These are phyloP conservation scores for Podila epicladia DNA, from an alignment of 192 early-diverging fungal species.

Conservation along the genomic window DNA sequence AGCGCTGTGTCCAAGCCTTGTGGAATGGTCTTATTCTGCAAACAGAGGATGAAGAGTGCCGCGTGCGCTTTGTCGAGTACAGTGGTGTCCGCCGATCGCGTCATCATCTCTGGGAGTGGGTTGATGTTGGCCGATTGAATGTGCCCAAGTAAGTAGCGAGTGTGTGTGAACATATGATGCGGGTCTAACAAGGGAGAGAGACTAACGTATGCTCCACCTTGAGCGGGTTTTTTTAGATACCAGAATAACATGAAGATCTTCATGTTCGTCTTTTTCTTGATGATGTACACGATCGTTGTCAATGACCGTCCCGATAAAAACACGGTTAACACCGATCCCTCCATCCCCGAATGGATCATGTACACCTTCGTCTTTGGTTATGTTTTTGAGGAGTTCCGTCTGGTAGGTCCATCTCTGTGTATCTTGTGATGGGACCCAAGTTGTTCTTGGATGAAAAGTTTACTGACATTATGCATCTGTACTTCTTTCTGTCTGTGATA, in stretches of 20 bases:
- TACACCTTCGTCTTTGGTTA: constrained; percentile 50
- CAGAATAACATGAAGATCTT: constrained; percentile 48
- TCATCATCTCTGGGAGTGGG: constrained; percentile 32
- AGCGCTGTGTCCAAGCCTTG: constrained; percentile 50
- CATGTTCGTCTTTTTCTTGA: constrained; percentile 39
- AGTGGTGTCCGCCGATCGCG: constrained; percentile 34
- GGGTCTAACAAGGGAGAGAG: not conserved
- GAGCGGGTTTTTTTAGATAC: constrained; percentile 23
- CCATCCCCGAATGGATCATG: constrained; percentile 19
- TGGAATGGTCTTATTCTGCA: constrained; percentile 52
- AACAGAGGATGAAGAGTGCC: constrained; percentile 39
- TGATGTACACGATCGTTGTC: constrained; percentile 40
- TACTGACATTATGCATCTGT: not conserved
- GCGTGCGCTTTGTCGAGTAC: constrained; percentile 37
- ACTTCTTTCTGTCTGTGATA: not conserved
- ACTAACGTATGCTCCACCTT: not conserved
- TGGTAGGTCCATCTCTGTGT: constrained; percentile 13
- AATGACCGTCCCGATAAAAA: constrained; percentile 14
- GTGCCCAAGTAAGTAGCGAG: constrained; percentile 45
- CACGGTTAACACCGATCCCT: not conserved
- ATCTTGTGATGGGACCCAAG: not conserved
- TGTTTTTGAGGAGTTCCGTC: constrained; percentile 49
- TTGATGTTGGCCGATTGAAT: constrained; percentile 47
- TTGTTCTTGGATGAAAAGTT: not conserved
- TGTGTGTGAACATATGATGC: not conserved